Percentiles rank a stretch among this genome's conserved stretches.
These are phyloP conservation scores for Wickerhamiella spandovensis DNA, from an alignment of 805 yeast genomes.

Conservation along the genomic window DNA sequence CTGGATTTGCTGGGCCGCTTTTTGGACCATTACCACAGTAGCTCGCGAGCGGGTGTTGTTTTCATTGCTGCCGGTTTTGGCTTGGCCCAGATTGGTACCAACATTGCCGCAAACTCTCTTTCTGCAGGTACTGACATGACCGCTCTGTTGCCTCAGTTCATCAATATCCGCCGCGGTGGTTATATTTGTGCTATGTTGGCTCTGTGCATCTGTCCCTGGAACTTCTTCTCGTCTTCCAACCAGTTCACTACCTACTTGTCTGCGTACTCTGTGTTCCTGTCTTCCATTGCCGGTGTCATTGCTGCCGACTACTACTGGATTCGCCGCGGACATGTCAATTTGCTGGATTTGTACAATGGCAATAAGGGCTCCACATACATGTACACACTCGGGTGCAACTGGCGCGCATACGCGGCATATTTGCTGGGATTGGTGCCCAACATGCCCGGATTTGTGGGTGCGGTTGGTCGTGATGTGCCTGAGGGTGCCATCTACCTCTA, in stretches of 20 bases:
- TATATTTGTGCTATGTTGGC: constrained; percentile 63
- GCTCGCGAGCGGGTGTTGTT: constrained; percentile 71
- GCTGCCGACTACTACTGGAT: constrained; percentile 53
- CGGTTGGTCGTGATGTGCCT: constrained; percentile 66
- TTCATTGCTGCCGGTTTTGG: constrained; percentile 58
- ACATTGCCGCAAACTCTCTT: constrained; percentile 35
- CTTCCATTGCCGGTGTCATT: constrained; percentile 66
- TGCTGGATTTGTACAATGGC: constrained; percentile 51
- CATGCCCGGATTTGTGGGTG: constrained; percentile 75
- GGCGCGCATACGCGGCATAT: constrained; percentile 77
- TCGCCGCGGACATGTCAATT: constrained; percentile 54
- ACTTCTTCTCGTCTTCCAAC: constrained; percentile 52
- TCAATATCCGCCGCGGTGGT: constrained; percentile 65
- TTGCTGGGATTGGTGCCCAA: constrained; percentile 70
- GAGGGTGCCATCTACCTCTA: constrained; percentile 64
- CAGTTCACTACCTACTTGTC: constrained; percentile 68
- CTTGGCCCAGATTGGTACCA: constrained; percentile 34
- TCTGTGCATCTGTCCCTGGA: constrained; percentile 71
- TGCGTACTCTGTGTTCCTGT: constrained; percentile 71
- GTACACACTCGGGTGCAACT: constrained; percentile 58
- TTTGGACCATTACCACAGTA: constrained; percentile 27
- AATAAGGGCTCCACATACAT: constrained; percentile 37
- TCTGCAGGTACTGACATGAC: constrained; percentile 38
- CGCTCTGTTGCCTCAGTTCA: constrained; percentile 33
- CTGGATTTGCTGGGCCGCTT: constrained; percentile 58